Evolutionary conservation across 306 rosid genomes (phyloP).

Genomic region (Mimosa pudica): DNA sequence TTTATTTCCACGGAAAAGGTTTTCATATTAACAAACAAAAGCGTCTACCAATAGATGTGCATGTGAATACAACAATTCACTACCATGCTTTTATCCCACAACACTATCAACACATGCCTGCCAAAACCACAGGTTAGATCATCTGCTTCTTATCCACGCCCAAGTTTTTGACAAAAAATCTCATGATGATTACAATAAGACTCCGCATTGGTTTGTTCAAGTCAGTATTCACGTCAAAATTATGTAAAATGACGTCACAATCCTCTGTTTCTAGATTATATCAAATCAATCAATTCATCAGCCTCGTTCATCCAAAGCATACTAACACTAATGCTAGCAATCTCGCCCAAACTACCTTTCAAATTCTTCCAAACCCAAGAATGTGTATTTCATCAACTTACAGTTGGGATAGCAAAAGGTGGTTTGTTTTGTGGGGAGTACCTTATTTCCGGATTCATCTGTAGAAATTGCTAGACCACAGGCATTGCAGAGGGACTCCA

Average conservation of each 20-base stretch:
- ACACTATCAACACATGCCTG: not conserved
- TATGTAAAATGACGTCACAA: not conserved
- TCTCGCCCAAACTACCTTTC: constrained; percentile 36
- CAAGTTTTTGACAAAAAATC: not conserved
- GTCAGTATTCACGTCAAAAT: not conserved
- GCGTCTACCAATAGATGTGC: not conserved
- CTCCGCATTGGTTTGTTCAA: not conserved
- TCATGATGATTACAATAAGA: not conserved
- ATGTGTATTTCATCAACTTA: constrained; percentile 51
- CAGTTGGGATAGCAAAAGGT: constrained; percentile 65
- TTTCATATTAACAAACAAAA: constrained; percentile 6
- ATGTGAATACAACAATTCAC: constrained; percentile 9
- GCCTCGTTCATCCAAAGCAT: constrained; percentile 8
- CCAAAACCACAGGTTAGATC: not conserved
- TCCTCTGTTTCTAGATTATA: not conserved
- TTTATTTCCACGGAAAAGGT: not conserved
- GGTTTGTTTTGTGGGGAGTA: constrained; percentile 73
- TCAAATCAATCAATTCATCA: not conserved
- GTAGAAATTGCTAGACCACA: constrained; percentile 63
- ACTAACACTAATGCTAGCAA: not conserved
- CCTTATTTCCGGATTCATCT: constrained; percentile 69
- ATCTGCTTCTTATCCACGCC: not conserved
- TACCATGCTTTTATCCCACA: constrained; percentile 13
- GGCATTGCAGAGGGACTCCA: constrained; percentile 64
- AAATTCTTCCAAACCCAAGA: constrained; percentile 58